Percentiles rank a stretch among this genome's conserved stretches.
Evolutionary conservation across 306 rosid species (phyloP).

Genomic region (Cicer pinnatifidum): DNA sequence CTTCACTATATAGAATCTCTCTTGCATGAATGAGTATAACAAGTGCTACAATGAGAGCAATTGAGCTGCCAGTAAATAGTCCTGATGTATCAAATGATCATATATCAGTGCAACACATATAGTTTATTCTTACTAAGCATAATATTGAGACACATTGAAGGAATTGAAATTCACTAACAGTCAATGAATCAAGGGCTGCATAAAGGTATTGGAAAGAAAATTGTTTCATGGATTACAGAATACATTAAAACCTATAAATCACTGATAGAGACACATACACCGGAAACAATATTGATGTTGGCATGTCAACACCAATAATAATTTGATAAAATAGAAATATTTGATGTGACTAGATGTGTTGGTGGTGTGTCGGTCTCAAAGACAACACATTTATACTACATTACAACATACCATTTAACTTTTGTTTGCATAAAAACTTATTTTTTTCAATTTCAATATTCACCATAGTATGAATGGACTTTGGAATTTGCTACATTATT

Average conservation of each 20-base stretch:
- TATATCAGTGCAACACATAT: conserved; percentile 13
- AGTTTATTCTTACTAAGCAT: background rate
- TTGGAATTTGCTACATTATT: background rate
- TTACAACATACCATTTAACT: no score
- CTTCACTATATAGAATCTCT: conserved; percentile 48
- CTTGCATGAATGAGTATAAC: conserved; percentile 61
- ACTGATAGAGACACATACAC: no score
- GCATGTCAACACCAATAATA: no score
- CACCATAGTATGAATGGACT: conserved; percentile 1
- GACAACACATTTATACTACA: no score
- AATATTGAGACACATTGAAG: background rate
- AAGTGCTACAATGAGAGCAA: conserved; percentile 51
- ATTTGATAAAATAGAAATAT: no score
- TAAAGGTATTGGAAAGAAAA: background rate
- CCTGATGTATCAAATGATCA: conserved; percentile 31
- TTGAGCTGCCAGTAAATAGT: conserved; percentile 42
- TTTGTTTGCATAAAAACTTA: background rate
- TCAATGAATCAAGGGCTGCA: conserved; percentile 15
- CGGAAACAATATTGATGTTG: no score
- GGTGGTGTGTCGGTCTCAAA: no score
- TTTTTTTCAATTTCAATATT: background rate
- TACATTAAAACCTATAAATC: no score
- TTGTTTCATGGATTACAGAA: no score
- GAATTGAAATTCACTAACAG: conserved; percentile 23
- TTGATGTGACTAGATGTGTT: no score